Percentiles rank a stretch among this genome's conserved stretches.
phyloP scores from a whole-genome alignment of 768 basidiomycete genomes.

The Leucocoprinus sp. region DNA sequence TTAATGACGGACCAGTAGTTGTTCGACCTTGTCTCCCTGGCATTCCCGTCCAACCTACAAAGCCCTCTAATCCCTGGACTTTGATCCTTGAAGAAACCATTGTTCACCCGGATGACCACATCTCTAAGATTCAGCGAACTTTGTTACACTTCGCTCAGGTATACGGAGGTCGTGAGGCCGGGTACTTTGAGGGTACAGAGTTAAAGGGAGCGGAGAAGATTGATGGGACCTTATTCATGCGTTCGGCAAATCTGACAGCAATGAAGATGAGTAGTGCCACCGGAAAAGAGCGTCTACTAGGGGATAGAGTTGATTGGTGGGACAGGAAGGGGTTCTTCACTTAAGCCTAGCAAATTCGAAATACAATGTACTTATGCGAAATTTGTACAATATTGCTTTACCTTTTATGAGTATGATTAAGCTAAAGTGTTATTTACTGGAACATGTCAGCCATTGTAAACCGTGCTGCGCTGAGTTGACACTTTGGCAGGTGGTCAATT shows the following conservation, averaged over 20 bases:
- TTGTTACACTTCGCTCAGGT: conserved; percentile 21
- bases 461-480: no score
- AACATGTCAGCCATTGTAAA: no score
- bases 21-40: neutral
- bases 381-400: no score
- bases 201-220: conserved; percentile 36
- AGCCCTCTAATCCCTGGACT: conserved; percentile 51
- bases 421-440: no score
- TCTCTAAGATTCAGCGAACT: conserved; percentile 30
- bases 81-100: conserved; percentile 44
- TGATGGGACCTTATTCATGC: conserved; percentile 54
- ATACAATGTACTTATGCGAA: no score
- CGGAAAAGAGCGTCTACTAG: neutral
- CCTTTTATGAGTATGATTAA: no score
- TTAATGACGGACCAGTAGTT: neutral
- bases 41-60: conserved; percentile 10
- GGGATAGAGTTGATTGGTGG: neutral
- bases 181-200: conserved; percentile 18
- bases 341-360: no score
- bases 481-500: no score
- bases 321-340: conserved; percentile 5
- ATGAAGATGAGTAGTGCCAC: conserved; percentile 19
- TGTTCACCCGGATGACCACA: conserved; percentile 49
- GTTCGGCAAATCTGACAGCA: conserved; percentile 41
- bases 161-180: conserved; percentile 9